A percentile compares a stretch with the other conserved stretches of the same genome.
phyloP scores from a whole-genome alignment of 2,329 filamentous ascomycete species.

The Cyclaneusma minus region DNA sequence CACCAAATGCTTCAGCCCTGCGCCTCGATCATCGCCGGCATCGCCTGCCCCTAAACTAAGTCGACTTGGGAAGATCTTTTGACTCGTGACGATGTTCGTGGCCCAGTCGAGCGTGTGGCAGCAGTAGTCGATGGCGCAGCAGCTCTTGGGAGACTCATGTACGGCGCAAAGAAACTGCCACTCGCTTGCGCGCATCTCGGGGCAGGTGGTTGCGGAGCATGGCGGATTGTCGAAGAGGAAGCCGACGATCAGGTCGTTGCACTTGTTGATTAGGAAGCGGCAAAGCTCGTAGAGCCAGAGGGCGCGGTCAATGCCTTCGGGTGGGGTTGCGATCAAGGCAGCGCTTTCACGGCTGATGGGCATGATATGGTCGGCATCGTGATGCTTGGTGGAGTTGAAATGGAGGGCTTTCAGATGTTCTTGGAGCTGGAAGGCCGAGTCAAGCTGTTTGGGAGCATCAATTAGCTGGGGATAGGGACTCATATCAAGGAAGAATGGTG shows the following conservation, averaged over 20 bases:
- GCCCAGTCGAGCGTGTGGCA: constrained; percentile 98
- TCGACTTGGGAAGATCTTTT: constrained; percentile 87
- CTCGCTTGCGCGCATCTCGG: constrained; percentile 96
- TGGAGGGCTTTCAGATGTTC: constrained; percentile 92
- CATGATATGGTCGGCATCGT: constrained; percentile 38
- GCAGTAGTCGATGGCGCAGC: constrained; percentile 97
- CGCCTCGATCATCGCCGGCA: constrained; percentile 40
- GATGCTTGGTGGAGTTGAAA: constrained; percentile 58
- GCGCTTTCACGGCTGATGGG: constrained; percentile 68
- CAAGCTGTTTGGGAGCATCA: constrained; percentile 45
- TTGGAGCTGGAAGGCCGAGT: constrained; percentile 93
- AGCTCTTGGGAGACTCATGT: constrained; percentile 90
- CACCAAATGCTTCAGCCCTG: constrained; percentile 68
- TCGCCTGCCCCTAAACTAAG: constrained; percentile 20
- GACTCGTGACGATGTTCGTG: constrained; percentile 81
- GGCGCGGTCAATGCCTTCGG: constrained; percentile 66
- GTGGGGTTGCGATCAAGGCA: constrained; percentile 60
- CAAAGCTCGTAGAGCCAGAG: constrained; percentile 98
- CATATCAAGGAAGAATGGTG: constrained; percentile 11
- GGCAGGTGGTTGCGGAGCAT: constrained; percentile 78
- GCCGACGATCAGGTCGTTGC: constrained; percentile 80
- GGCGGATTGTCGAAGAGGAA: constrained; percentile 85
- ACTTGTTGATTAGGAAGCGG: constrained; percentile 87
- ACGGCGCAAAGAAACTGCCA: constrained; percentile 99
- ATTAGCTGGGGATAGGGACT: constrained; percentile 9